Conservation (phyloP, 2,329 filamentous ascomycete species). For the Cryphonectria carpinicola region DNA sequence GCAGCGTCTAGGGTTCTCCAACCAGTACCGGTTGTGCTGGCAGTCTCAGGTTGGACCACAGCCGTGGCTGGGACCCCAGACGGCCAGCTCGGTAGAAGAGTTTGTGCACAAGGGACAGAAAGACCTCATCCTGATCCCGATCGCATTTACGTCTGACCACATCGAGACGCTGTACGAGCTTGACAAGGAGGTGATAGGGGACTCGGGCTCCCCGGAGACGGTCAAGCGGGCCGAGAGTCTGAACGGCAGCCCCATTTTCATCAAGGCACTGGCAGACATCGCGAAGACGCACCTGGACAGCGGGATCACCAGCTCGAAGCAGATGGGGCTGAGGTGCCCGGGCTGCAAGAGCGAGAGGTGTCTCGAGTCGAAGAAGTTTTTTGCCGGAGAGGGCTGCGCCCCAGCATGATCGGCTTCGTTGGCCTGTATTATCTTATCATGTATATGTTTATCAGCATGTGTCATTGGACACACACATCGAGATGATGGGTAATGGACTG, state of each 20-base stretch:
- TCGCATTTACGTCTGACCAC: slow-evolving; percentile 98
- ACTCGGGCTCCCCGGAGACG: slow-evolving; percentile 74
- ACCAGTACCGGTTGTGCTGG: slow-evolving; percentile 95
- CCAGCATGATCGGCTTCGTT: slow-evolving; percentile 6
- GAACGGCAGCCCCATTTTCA: slow-evolving; percentile 90
- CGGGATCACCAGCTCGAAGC: slow-evolving; percentile 70
- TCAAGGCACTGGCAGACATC: slow-evolving; percentile 84
- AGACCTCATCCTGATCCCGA: slow-evolving; percentile 88
- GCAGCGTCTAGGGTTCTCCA: slow-evolving; percentile 82
- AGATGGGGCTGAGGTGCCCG: slow-evolving; percentile 91
- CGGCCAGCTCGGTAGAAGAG: slow-evolving; percentile 81
- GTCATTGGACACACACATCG: not conserved
- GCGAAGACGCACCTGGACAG: slow-evolving; percentile 78
- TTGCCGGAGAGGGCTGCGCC: slow-evolving; percentile 42
- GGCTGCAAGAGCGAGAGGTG: slow-evolving; percentile 91
- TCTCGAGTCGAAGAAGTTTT: slow-evolving; percentile 74
- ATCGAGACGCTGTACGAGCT: slow-evolving; percentile 97
- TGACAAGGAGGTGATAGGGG: slow-evolving; percentile 92
- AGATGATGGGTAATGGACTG: not conserved
- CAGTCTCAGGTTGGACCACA: slow-evolving; percentile 96
- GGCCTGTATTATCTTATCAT: not conserved
- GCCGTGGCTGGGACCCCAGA: slow-evolving; percentile 95
- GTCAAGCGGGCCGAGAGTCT: slow-evolving; percentile 91
- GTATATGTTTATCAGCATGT: not conserved
- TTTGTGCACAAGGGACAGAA: slow-evolving; percentile 91